Conservation (phyloP, 345 rosid species). For the Salix exigua region DNA sequence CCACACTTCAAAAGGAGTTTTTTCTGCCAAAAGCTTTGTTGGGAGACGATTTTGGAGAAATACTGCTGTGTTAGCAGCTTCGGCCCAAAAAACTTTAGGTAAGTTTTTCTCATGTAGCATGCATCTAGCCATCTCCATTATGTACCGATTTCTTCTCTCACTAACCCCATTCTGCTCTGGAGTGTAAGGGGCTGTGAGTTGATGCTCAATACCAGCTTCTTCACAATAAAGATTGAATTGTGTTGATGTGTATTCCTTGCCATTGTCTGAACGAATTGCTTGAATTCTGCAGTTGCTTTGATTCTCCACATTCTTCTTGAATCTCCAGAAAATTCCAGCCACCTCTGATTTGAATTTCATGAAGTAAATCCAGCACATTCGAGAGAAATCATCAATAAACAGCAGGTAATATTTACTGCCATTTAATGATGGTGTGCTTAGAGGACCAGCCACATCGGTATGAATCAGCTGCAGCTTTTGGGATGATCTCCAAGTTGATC, state of each 20-base stretch:
- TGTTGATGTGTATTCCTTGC: background rate
- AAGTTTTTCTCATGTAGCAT: background rate
- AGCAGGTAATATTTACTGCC: background rate
- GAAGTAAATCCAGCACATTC: background rate
- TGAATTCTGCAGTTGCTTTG: constrained; percentile 4
- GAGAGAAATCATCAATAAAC: constrained; percentile 1
- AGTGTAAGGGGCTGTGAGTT: constrained; percentile 8
- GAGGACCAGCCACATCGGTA: background rate
- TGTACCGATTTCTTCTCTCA: background rate
- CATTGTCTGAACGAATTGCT: background rate
- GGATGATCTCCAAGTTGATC: background rate
- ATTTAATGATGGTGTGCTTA: background rate
- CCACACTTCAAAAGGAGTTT: background rate
- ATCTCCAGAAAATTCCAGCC: background rate
- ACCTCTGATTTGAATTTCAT: no score
- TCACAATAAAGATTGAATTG: background rate
- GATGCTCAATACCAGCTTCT: constrained; percentile 4
- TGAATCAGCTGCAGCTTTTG: constrained; percentile 4
- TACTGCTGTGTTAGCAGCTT: background rate
- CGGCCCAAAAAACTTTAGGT: background rate
- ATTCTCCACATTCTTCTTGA: constrained; percentile 3
- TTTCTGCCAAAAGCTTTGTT: no score
- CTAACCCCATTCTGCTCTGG: background rate
- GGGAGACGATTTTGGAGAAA: no score
- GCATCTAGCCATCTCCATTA: constrained; percentile 2